These are phyloP conservation scores for Collybia sp. DNA, from an alignment of 768 basidiomycete genomes.

Conservation along the genomic window DNA sequence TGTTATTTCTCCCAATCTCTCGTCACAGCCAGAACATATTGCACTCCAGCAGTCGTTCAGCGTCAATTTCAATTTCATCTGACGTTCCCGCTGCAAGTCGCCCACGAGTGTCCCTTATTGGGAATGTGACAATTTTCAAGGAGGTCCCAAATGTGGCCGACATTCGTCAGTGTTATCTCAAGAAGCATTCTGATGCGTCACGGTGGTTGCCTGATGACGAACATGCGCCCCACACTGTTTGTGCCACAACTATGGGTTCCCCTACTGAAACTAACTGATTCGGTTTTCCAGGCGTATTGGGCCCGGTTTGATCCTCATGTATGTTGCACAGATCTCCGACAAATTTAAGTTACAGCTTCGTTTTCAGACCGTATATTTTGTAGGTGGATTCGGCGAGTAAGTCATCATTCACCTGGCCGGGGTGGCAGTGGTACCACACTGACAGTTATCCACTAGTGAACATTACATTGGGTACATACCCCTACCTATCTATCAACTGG, in stretches of 20 bases:
- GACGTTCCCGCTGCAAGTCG: slow-evolving; percentile 35
- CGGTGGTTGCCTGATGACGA: slow-evolving; percentile 46
- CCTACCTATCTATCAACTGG: slow-evolving; percentile 34
- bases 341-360: not conserved
- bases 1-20: slow-evolving; percentile 52
- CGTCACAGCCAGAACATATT: slow-evolving; percentile 48
- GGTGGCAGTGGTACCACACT: not conserved
- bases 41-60: slow-evolving; percentile 29
- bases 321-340: slow-evolving; percentile 12
- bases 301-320: slow-evolving; percentile 51
- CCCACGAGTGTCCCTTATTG: slow-evolving; percentile 46
- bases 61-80: slow-evolving; percentile 39
- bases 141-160: slow-evolving; percentile 26
- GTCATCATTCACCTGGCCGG: slow-evolving; percentile 8
- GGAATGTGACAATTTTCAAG: slow-evolving; percentile 40
- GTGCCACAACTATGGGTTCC: not conserved
- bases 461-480: slow-evolving; percentile 53
- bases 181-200: slow-evolving; percentile 44
- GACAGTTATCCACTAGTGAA: slow-evolving; percentile 18
- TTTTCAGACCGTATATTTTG: slow-evolving; percentile 44
- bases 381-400: slow-evolving; percentile 49
- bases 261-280: not conserved
- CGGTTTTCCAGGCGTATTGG: slow-evolving; percentile 39
- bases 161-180: slow-evolving; percentile 37
- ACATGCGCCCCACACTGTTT: slow-evolving; percentile 38